phyloP scores from a whole-genome alignment of 1,284 basidiomycete genomes.

The Sanghuangporus sanghuang region DNA sequence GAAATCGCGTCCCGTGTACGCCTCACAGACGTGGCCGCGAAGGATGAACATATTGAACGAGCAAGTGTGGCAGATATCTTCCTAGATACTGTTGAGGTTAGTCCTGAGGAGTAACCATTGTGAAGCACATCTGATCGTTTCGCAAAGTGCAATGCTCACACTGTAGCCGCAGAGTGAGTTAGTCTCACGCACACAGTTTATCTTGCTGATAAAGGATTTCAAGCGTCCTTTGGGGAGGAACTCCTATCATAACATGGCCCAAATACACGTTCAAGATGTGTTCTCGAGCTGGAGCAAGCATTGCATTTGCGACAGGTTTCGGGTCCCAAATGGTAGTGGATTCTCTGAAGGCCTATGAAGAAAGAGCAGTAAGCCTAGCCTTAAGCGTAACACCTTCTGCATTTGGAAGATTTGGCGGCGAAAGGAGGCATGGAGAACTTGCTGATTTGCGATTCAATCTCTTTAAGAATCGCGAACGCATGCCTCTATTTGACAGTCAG shows the following conservation, averaged over 20 bases:
- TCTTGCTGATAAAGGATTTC: background rate
- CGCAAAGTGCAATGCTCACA: slow-evolving; percentile 55
- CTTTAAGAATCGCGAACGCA: slow-evolving; percentile 42
- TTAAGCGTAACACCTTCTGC: slow-evolving; percentile 25
- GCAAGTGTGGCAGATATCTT: slow-evolving; percentile 54
- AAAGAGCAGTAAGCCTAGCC: slow-evolving; percentile 46
- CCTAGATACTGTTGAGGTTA: slow-evolving; percentile 56
- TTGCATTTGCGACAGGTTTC: slow-evolving; percentile 51
- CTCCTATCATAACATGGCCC: slow-evolving; percentile 56
- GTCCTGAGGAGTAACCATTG: slow-evolving; percentile 13
- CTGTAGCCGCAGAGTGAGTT: slow-evolving; percentile 52
- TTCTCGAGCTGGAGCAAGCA: slow-evolving; percentile 54
- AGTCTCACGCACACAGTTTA: background rate
- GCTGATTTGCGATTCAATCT: slow-evolving; percentile 40
- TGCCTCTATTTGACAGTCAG: slow-evolving; percentile 51
- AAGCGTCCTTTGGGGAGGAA: slow-evolving; percentile 56
- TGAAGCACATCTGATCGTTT: background rate
- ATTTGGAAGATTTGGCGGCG: slow-evolving; percentile 27
- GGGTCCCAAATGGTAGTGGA: slow-evolving; percentile 50
- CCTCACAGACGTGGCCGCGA: slow-evolving; percentile 53
- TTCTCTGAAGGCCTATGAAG: slow-evolving; percentile 46
- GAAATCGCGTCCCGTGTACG: slow-evolving; percentile 48
- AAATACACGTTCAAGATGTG: slow-evolving; percentile 56
- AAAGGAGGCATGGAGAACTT: slow-evolving; percentile 29
- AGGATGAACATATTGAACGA: slow-evolving; percentile 50